phyloP scores from a whole-genome alignment of 257 asterid species.

The Haberlea rhodopensis region DNA sequence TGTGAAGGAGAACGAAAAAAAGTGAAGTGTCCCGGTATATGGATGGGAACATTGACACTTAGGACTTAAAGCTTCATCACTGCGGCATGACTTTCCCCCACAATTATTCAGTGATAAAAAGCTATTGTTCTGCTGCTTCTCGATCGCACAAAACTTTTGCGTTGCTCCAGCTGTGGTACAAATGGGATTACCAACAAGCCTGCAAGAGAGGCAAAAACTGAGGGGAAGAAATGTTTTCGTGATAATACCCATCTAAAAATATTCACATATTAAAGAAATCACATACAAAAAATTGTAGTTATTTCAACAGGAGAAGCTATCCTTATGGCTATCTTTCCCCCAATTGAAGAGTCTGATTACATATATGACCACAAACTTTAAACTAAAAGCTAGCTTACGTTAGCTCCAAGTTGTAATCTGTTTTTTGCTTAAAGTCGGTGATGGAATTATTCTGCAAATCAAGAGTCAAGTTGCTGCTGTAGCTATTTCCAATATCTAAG shows the following conservation, averaged over 20 bases:
- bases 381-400: constrained; percentile 37
- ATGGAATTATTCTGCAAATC: constrained; percentile 69
- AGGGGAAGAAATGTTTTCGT: neutral
- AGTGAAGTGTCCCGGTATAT: constrained; percentile 66
- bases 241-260: neutral
- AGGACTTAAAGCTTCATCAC: constrained; percentile 54
- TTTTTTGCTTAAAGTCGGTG: constrained; percentile 41
- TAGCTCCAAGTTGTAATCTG: constrained; percentile 43
- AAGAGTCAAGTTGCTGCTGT: constrained; percentile 53
- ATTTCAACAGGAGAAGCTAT: neutral
- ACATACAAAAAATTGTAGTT: neutral
- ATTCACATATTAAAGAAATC: neutral
- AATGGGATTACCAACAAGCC: constrained; percentile 67
- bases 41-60: constrained; percentile 68
- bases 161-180: constrained; percentile 51
- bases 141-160: constrained; percentile 39
- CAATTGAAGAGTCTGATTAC: neutral
- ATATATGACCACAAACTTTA: constrained; percentile 7
- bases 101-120: constrained; percentile 38
- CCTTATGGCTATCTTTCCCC: no score
- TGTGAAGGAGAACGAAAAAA: constrained; percentile 72
- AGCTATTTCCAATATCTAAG: constrained; percentile 64
- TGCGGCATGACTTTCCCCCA: constrained; percentile 42
- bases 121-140: constrained; percentile 26
- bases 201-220: constrained; percentile 29